Percentiles rank a stretch among this genome's conserved stretches.
Conservation (phyloP, 2,329 filamentous ascomycete genomes). For the Emmonsia crescens region DNA sequence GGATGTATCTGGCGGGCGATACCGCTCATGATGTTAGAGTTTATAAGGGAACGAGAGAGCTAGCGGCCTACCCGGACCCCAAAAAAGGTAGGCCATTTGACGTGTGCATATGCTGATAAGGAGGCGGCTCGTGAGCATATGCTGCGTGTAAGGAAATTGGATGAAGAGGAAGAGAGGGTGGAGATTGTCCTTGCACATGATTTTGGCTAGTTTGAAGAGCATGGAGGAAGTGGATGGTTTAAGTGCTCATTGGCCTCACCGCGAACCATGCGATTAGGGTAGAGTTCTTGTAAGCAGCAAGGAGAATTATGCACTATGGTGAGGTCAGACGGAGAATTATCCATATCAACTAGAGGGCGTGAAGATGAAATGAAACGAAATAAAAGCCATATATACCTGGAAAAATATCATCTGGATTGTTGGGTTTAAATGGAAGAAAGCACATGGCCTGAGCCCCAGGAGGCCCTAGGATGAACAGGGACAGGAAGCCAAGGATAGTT, state of each 20-base stretch:
- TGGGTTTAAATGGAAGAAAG: neutral
- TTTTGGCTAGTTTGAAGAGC: constrained; percentile 1
- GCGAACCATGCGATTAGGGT: too few species aligned
- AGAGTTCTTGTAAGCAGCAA: too few species aligned
- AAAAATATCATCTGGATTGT: too few species aligned
- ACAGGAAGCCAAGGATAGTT: too few species aligned
- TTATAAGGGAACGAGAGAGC: neutral
- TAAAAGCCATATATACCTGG: too few species aligned
- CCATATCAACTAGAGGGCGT: too few species aligned
- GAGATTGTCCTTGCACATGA: constrained; percentile 7
- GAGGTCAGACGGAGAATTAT: too few species aligned
- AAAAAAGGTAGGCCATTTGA: neutral
- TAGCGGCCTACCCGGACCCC: constrained; percentile 7
- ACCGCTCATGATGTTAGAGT: constrained; percentile 6
- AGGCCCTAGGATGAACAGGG: too few species aligned
- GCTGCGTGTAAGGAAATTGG: constrained; percentile 1
- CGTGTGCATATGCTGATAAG: constrained; percentile 7
- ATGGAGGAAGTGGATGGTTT: neutral
- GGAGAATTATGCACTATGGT: too few species aligned
- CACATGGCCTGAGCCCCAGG: neutral
- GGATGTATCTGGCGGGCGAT: constrained; percentile 7
- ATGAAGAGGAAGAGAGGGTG: constrained; percentile 1
- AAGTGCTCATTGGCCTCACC: too few species aligned
- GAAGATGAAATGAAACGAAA: too few species aligned
- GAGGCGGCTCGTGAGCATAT: constrained; percentile 4